Conservation (phyloP, 2,329 filamentous ascomycete species). For the Lachnellula suecica region DNA sequence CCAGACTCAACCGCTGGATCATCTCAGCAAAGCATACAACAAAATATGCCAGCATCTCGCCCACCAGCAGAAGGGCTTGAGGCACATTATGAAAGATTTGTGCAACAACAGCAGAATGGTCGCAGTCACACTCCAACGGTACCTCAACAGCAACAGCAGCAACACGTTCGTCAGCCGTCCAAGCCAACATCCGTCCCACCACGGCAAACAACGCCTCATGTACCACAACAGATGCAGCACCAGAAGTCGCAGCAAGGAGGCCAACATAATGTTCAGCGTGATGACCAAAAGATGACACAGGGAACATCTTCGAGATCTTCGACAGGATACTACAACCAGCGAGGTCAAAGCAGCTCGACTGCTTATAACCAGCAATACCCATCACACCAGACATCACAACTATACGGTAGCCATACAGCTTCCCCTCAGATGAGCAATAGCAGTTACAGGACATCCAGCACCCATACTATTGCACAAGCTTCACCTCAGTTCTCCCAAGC, state of each 20-base stretch:
- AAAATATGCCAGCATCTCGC: constrained; percentile 22
- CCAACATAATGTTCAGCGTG: constrained; percentile 26
- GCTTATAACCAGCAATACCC: constrained; percentile 32
- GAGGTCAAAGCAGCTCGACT: constrained; percentile 16
- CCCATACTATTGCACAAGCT: constrained; percentile 26
- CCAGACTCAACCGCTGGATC: constrained; percentile 27
- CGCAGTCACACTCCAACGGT: constrained; percentile 26
- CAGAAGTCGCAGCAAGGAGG: constrained; percentile 18
- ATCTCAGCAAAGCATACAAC: constrained; percentile 13
- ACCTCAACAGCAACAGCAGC: constrained; percentile 21
- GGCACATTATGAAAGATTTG: constrained; percentile 33
- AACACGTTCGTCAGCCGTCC: constrained; percentile 30
- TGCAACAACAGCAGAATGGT: constrained; percentile 27
- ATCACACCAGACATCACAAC: constrained; percentile 30
- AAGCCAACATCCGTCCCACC: constrained; percentile 20
- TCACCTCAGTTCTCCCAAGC: constrained; percentile 30
- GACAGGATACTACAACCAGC: constrained; percentile 28
- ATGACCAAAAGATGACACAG: constrained; percentile 27
- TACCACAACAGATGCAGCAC: constrained; percentile 21
- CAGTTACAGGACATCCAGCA: constrained; percentile 24
- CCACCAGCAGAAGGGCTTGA: constrained; percentile 33
- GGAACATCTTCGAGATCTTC: constrained; percentile 20
- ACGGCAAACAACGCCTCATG: constrained; percentile 13
- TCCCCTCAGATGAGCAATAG: constrained; percentile 30
- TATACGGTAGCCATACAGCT: constrained; percentile 28